Conservation (phyloP, 768 basidiomycete species). For the Xerocomellus dryophilus region DNA sequence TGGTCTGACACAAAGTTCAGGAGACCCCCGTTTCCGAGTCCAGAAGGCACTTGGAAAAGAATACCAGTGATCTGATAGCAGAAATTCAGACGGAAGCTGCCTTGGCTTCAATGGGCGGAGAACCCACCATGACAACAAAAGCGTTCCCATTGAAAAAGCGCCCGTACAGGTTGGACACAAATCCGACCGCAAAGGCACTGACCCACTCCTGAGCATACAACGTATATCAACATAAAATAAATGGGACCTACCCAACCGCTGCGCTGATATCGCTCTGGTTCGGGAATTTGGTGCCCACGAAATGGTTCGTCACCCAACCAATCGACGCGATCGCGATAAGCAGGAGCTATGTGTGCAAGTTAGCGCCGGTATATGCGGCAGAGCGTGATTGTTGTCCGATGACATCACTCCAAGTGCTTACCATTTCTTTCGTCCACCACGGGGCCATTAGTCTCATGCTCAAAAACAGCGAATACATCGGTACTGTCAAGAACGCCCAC, state of each 20-base stretch:
- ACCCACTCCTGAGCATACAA: neutral
- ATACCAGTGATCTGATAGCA: constrained; percentile 64
- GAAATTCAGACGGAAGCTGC: neutral
- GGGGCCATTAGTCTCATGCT: constrained; percentile 66
- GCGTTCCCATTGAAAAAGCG: constrained; percentile 70
- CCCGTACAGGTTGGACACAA: constrained; percentile 75
- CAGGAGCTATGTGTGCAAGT: constrained; percentile 34
- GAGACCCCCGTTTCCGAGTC: constrained; percentile 75
- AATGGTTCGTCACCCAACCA: constrained; percentile 80
- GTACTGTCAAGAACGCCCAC: constrained; percentile 77
- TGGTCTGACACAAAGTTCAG: constrained; percentile 63
- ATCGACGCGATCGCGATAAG: constrained; percentile 58
- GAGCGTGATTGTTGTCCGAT: neutral
- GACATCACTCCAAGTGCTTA: constrained; percentile 26
- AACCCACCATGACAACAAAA: constrained; percentile 75
- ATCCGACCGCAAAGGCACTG: constrained; percentile 76
- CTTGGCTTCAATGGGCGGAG: neutral
- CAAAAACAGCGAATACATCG: constrained; percentile 63
- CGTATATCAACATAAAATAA: neutral
- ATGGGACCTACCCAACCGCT: constrained; percentile 55
- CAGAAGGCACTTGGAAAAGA: constrained; percentile 81
- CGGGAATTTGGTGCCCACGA: constrained; percentile 53
- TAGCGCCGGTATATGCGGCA: neutral
- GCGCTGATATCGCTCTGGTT: constrained; percentile 75
- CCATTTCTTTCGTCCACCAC: constrained; percentile 54